phyloP scores from a whole-genome alignment of 2,329 filamentous ascomycete species.

The Colletotrichum sp. region DNA sequence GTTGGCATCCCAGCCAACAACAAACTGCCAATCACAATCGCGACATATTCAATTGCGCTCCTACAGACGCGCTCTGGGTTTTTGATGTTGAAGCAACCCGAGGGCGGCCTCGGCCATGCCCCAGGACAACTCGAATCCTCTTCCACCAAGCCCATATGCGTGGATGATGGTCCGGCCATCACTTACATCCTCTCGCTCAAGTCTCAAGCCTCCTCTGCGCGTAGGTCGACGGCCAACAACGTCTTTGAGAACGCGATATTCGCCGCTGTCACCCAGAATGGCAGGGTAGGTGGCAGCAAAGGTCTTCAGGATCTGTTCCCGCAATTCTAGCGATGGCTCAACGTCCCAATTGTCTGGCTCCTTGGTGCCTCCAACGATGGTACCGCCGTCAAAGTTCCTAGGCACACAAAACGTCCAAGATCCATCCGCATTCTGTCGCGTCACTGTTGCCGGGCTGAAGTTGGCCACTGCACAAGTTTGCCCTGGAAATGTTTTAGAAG shows the following conservation, averaged over 20 bases:
- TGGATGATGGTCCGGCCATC: slow-evolving; percentile 42
- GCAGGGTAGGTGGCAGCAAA: slow-evolving; percentile 39
- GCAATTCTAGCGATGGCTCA: slow-evolving; percentile 49
- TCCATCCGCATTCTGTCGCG: slow-evolving; percentile 66
- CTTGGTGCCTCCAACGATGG: slow-evolving; percentile 71
- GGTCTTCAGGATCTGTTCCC: slow-evolving; percentile 49
- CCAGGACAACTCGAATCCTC: slow-evolving; percentile 68
- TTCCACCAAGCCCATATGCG: slow-evolving; percentile 65
- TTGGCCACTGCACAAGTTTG: slow-evolving; percentile 53
- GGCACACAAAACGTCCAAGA: slow-evolving; percentile 69
- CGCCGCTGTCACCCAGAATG: slow-evolving; percentile 31
- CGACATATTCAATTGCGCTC: neutral
- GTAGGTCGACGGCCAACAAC: slow-evolving; percentile 52
- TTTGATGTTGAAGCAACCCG: slow-evolving; percentile 35
- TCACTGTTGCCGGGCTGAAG: slow-evolving; percentile 48
- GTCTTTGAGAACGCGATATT: slow-evolving; percentile 42
- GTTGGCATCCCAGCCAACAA: neutral
- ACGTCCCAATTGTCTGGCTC: slow-evolving; percentile 62
- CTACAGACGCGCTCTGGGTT: neutral
- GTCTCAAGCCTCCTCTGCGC: slow-evolving; percentile 52
- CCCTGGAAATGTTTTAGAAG: slow-evolving; percentile 28
- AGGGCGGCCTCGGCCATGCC: slow-evolving; percentile 59
- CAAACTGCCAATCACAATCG: neutral
- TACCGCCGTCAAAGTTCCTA: slow-evolving; percentile 65
- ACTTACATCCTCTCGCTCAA: slow-evolving; percentile 52